Conservation (phyloP, 2,329 filamentous ascomycete species). For the Penicillium sp. region DNA sequence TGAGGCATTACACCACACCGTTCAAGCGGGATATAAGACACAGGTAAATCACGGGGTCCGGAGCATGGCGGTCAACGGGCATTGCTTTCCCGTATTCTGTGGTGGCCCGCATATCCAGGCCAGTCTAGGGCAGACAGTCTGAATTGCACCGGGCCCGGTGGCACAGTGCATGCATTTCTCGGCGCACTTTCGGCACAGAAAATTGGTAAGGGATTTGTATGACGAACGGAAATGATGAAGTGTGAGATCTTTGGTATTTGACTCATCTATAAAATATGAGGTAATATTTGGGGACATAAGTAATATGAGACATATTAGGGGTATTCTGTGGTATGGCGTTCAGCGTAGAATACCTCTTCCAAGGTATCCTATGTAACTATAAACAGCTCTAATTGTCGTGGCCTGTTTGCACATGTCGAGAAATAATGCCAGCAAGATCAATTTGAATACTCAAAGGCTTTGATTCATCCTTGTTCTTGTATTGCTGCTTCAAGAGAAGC, state of each 20-base stretch:
- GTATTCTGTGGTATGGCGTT: neutral
- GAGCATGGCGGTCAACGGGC: neutral
- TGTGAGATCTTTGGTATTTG: neutral
- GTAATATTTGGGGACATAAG: neutral
- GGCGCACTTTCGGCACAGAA: neutral
- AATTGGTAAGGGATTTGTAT: neutral
- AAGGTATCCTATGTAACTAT: neutral
- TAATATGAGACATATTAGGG: neutral
- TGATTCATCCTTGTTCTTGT: neutral
- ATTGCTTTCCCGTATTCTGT: neutral
- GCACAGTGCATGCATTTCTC: neutral
- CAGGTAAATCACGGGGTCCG: too few species aligned
- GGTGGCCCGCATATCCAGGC: neutral
- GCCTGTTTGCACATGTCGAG: neutral
- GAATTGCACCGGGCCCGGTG: neutral
- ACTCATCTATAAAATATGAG: neutral
- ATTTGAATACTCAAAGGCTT: neutral
- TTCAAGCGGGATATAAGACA: too few species aligned
- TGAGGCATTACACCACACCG: too few species aligned
- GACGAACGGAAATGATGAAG: too few species aligned
- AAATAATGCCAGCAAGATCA: conserved; percentile 7
- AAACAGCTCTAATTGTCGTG: too few species aligned
- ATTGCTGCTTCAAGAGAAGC: conserved; percentile 9
- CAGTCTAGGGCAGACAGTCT: neutral
- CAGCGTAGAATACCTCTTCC: neutral